phyloP scores from a whole-genome alignment of 768 basidiomycete genomes.

The Boletus sensibilis region DNA sequence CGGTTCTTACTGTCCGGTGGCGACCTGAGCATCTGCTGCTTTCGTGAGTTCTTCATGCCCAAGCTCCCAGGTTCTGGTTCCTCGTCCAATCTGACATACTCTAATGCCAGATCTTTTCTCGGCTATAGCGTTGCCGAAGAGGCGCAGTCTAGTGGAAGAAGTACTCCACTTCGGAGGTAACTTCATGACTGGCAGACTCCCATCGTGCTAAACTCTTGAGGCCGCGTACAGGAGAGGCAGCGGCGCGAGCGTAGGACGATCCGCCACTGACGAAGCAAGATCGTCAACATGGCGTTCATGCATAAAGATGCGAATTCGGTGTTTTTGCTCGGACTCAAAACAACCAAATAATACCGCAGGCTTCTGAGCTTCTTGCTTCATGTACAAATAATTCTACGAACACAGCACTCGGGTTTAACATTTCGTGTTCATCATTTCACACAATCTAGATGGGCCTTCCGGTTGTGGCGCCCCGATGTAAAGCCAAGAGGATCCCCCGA shows the following conservation, averaged over 20 bases:
- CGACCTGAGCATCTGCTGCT: slow-evolving; percentile 8
- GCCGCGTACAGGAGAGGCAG: background rate
- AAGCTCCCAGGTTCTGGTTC: slow-evolving; percentile 10
- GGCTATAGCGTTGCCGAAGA: slow-evolving; percentile 1
- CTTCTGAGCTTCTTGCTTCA: background rate
- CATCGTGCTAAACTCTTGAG: background rate
- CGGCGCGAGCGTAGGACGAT: slow-evolving; percentile 11
- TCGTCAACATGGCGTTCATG: slow-evolving; percentile 4
- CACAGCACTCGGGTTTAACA: background rate
- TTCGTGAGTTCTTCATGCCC: slow-evolving; percentile 14
- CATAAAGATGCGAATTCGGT: background rate
- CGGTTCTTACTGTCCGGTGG: slow-evolving; percentile 14
- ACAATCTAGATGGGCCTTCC: background rate
- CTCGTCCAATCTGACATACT: background rate
- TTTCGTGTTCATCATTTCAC: background rate
- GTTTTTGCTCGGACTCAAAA: background rate
- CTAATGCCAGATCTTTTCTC: background rate
- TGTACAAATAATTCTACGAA: background rate
- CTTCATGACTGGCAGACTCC: background rate
- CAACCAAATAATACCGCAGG: background rate
- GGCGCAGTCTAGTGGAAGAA: background rate
- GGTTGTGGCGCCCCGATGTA: background rate
- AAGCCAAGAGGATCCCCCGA: background rate
- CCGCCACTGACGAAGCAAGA: slow-evolving; percentile 13
- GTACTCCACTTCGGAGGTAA: background rate